Evolutionary conservation across 2,329 filamentous ascomycete genomes (phyloP), one percentile per base, ranked within the genome.

Genomic region (Endothia cerciana): DNA sequence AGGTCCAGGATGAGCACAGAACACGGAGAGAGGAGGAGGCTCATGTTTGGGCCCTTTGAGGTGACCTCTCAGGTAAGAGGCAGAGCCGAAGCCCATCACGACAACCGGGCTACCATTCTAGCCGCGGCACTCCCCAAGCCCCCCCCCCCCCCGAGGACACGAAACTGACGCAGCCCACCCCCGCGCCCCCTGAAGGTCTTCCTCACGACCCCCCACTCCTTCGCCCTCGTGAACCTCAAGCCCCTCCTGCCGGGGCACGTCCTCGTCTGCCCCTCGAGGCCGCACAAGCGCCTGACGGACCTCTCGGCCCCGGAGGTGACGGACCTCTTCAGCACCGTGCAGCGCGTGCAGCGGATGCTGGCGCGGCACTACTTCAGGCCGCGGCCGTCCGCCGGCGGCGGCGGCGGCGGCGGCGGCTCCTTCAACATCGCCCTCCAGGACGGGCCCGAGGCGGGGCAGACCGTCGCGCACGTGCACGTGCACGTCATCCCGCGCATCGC

Each of bases 361-460:
- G 85, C 86, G 0, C 78, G 77, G 19, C 77, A 80, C 43, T 88
- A 88, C 73, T 88, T 89, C 70, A 69, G 63, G n/a, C n/a, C n/a
- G n/a, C n/a, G 2, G 33, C 33, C 33, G 33, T 36, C 10, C 5
- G 33, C n/a, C 33, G 33, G 4, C 33, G 33, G 4, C 33, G 33
- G 33, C 33, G 10, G 33, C 22, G 10, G 4, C 11, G 22, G 22
- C 45, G 36, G 36, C 6, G 88, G 91, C 11, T 91, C 92, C 67
- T 90, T 98, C 79, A 98, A 97, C 75, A 89, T 99, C 60, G 94
- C 94, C 0, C 86, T 99, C n/a, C 95, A 99, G 77, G 95, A 99
- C 77, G 95, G 95, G 25, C 81, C 83, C 40, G 92, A 93, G 67
- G 93, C 95, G 0, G 95, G 95, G 0, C 95, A 99, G 84, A 97